A percentile compares a stretch with the other conserved stretches of the same genome.
Evolutionary conservation across 164 flowering plant genomes (phyloP).

Genomic region (Cinnamomum chago): DNA sequence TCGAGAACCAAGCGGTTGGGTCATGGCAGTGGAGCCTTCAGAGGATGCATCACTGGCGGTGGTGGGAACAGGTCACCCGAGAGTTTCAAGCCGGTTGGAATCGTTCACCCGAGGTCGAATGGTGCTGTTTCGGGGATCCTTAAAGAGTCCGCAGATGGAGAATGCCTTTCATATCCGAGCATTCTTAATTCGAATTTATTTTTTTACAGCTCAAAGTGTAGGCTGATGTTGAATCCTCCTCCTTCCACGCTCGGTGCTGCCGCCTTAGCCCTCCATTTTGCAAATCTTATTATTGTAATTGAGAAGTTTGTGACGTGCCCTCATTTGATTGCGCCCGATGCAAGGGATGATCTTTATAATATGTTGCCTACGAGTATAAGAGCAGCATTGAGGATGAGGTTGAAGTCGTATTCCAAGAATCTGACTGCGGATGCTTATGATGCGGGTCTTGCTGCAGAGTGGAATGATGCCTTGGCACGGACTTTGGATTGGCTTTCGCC

Average conservation of each 20-base stretch:
- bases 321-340: constrained; percentile 80
- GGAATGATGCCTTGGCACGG: constrained; percentile 60
- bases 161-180: constrained; percentile 9
- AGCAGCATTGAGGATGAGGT: constrained; percentile 46
- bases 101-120: constrained; percentile 21
- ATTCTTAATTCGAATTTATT: constrained; percentile 1
- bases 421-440: constrained; percentile 44
- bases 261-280: constrained; percentile 81
- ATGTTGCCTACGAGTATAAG: constrained; percentile 76
- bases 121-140: constrained; percentile 28
- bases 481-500: constrained; percentile 86
- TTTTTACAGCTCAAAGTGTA: constrained; percentile 31
- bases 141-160: constrained; percentile 18
- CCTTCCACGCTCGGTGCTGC: constrained; percentile 84
- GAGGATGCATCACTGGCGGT: constrained; percentile 45
- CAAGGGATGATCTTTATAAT: constrained; percentile 75
- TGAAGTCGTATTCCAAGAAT: constrained; percentile 56
- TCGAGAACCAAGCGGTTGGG: constrained; percentile 29
- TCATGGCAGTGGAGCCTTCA: constrained; percentile 49
- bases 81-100: constrained; percentile 18
- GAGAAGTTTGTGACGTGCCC: constrained; percentile 85
- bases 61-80: constrained; percentile 26
- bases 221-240: constrained; percentile 46
- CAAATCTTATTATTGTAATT: constrained; percentile 71
- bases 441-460: constrained; percentile 65